phyloP scores from a whole-genome alignment of 2,329 filamentous ascomycete genomes.

The Fusarium sp. region DNA sequence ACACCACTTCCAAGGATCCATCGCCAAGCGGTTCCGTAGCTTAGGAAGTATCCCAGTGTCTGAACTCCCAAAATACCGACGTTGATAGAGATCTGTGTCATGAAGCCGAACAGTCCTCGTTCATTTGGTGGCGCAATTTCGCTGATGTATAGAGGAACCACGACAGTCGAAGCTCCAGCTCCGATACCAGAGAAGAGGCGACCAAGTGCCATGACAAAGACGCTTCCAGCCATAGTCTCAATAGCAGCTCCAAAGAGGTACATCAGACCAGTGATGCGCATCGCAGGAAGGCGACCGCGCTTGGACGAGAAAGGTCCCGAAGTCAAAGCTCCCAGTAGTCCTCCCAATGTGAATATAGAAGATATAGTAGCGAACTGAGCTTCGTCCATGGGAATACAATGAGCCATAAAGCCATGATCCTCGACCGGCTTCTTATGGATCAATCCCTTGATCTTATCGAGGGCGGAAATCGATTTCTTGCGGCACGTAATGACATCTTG shows the following conservation, averaged over 20 bases:
- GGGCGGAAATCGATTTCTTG: constrained; percentile 58
- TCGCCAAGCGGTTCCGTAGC: constrained; percentile 82
- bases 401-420: constrained; percentile 60
- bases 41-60: constrained; percentile 86
- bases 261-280: constrained; percentile 80
- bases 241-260: constrained; percentile 80
- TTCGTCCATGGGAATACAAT: constrained; percentile 90
- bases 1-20: constrained; percentile 82
- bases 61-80: constrained; percentile 88
- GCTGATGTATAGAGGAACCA: constrained; percentile 93
- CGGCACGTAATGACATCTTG: constrained; percentile 93
- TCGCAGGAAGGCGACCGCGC: constrained; percentile 78
- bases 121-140: constrained; percentile 83
- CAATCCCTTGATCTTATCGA: constrained; percentile 45
- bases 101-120: constrained; percentile 81
- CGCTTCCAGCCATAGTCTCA: constrained; percentile 76
- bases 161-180: constrained; percentile 89
- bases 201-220: constrained; percentile 76
- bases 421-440: constrained; percentile 42
- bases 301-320: constrained; percentile 82
- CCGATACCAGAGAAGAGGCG: constrained; percentile 84
- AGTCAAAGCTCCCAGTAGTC: constrained; percentile 82
- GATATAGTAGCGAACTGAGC: constrained; percentile 86
- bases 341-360: constrained; percentile 91
- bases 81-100: constrained; percentile 95